Conservation (phyloP, 2,329 filamentous ascomycete species). For the Daldinia sp. region DNA sequence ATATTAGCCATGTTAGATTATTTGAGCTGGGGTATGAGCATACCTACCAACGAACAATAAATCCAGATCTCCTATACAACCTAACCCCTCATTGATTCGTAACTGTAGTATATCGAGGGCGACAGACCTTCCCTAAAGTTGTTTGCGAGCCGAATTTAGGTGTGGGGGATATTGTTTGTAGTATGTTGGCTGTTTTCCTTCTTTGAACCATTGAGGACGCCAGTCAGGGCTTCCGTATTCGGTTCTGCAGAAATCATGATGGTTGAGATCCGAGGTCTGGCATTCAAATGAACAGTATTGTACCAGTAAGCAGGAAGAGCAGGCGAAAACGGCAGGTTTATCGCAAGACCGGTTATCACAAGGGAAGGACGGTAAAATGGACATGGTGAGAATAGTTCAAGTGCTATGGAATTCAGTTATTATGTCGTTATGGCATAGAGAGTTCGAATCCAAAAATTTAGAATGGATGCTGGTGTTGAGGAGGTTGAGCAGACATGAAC, state of each 20-base stretch:
- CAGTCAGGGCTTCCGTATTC: neutral
- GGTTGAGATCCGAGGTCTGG: neutral
- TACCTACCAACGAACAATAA: constrained; percentile 1
- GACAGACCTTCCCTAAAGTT: constrained; percentile 1
- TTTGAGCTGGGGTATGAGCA: neutral
- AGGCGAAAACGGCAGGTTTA: neutral
- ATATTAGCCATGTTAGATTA: neutral
- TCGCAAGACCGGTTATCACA: neutral
- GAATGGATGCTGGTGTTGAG: neutral
- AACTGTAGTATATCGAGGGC: neutral
- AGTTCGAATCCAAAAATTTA: neutral
- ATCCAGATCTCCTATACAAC: neutral
- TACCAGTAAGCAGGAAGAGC: neutral
- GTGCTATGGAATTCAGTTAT: neutral
- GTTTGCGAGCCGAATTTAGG: neutral
- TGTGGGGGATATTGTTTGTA: neutral
- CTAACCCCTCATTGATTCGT: neutral
- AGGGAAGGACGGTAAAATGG: neutral
- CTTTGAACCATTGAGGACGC: neutral
- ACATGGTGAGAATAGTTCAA: neutral
- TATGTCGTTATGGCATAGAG: neutral
- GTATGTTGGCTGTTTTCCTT: neutral
- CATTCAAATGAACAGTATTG: neutral
- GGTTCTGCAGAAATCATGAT: neutral
- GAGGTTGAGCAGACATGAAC: no score